phyloP scores from a whole-genome alignment of 139 green algal genomes.

The Tetratostichococcus sp. region DNA sequence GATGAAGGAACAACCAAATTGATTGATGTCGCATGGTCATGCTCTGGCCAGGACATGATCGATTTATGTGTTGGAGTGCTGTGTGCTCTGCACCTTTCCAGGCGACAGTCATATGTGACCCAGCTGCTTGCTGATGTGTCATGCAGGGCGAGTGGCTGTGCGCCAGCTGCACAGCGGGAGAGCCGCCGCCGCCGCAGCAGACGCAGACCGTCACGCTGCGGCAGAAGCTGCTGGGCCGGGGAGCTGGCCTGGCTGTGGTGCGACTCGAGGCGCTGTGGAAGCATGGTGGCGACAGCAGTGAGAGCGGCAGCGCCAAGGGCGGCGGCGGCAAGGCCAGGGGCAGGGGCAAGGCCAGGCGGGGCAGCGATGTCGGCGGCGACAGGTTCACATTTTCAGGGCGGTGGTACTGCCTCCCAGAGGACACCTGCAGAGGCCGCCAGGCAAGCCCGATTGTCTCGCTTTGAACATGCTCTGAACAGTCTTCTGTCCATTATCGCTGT shows the following conservation, averaged over 20 bases:
- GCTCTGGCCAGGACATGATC: too few species aligned
- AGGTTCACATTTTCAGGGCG: slow-evolving; percentile 22
- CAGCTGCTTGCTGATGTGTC: too few species aligned
- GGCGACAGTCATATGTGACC: background rate
- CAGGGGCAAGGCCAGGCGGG: too few species aligned
- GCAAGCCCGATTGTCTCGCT: too few species aligned
- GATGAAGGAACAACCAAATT: too few species aligned
- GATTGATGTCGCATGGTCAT: too few species aligned
- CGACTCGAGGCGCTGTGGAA: slow-evolving; percentile 50
- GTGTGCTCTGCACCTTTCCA: background rate
- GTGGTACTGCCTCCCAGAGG: slow-evolving; percentile 81
- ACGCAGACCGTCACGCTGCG: slow-evolving; percentile 23
- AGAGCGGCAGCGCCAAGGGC: slow-evolving; percentile 1
- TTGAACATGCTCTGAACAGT: too few species aligned
- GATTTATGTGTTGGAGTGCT: too few species aligned
- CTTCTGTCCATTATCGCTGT: too few species aligned
- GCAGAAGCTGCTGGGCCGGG: slow-evolving; percentile 46
- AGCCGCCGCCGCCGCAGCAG: background rate
- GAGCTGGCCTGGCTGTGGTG: slow-evolving; percentile 33
- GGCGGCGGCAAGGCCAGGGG: background rate
- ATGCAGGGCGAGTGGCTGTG: slow-evolving; percentile 71
- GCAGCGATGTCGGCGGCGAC: background rate
- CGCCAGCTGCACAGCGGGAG: slow-evolving; percentile 36
- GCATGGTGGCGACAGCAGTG: slow-evolving; percentile 5
- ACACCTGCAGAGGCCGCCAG: slow-evolving; percentile 78